These are phyloP conservation scores for Xylariaceae sp. DNA, from an alignment of 2,329 filamentous ascomycete genomes.

Conservation along the genomic window DNA sequence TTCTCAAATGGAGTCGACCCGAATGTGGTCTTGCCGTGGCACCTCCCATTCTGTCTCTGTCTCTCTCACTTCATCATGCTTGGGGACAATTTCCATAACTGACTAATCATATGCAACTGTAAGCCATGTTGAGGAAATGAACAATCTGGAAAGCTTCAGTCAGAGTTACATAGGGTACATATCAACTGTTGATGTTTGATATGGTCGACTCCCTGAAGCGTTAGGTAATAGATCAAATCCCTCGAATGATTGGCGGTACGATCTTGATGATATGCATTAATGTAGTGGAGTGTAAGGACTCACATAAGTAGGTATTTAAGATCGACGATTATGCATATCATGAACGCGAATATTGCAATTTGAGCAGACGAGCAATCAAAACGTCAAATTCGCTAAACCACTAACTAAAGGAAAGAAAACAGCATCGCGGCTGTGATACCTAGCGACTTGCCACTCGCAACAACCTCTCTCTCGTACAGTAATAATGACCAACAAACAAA, in stretches of 20 bases:
- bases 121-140: no score
- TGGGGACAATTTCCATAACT: no score
- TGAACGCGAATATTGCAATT: not conserved
- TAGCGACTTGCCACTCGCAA: not conserved
- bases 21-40: no score
- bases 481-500: not conserved
- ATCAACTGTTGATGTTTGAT: no score
- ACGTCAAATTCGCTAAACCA: constrained; percentile 17
- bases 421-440: not conserved
- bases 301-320: not conserved
- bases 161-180: no score
- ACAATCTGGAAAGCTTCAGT: no score
- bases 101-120: no score
- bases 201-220: no score
- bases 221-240: not conserved
- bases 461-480: not conserved
- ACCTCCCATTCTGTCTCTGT: no score
- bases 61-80: no score
- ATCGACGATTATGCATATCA: not conserved
- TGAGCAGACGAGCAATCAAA: constrained; percentile 8
- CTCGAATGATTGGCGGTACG: not conserved
- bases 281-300: no score
- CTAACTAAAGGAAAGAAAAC: constrained; percentile 9
- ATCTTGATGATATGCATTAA: not conserved
- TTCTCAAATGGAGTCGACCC: no score